Conservation (phyloP, 192 early-diverging fungal species). For the Funneliformis mosseae region DNA sequence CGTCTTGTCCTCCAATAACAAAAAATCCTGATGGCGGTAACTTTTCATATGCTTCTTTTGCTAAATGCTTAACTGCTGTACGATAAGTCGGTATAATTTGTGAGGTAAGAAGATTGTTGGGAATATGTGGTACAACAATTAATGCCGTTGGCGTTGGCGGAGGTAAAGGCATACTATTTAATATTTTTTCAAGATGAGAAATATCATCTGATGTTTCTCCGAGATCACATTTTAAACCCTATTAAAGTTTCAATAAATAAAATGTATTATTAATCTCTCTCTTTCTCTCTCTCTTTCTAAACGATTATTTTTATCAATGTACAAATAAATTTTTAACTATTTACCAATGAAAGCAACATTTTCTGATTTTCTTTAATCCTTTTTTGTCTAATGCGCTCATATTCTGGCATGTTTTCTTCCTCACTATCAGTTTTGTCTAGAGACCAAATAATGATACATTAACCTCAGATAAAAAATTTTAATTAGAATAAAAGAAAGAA, state of each 20-base stretch:
- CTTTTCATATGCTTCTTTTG: conserved; percentile 53
- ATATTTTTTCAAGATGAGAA: conserved; percentile 67
- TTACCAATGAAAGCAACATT: conserved; percentile 60
- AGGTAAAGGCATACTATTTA: conserved; percentile 48
- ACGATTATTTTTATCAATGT: too few relatives aligned
- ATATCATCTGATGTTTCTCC: conserved; percentile 77
- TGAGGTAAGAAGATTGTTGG: conserved; percentile 44
- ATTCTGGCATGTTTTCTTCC: conserved; percentile 53
- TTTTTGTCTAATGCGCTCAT: conserved; percentile 57
- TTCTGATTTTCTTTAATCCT: conserved; percentile 65
- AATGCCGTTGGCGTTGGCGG: conserved; percentile 55
- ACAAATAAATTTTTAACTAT: background rate
- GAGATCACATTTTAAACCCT: conserved; percentile 80
- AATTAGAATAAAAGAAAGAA: background rate
- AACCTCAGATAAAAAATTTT: background rate
- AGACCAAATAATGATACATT: background rate
- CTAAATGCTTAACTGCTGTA: conserved; percentile 62
- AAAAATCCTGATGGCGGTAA: conserved; percentile 68
- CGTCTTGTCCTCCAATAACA: conserved; percentile 71
- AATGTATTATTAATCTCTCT: too few relatives aligned
- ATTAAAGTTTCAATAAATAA: background rate
- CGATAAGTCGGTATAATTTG: conserved; percentile 63
- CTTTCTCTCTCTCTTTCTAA: too few relatives aligned
- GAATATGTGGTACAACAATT: conserved; percentile 65
- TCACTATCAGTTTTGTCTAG: conserved; percentile 33